A percentile compares a stretch with the other conserved stretches of the same genome.
Conservation (phyloP, 2,329 filamentous ascomycete species). For the Cucurbitaria berberidis region DNA sequence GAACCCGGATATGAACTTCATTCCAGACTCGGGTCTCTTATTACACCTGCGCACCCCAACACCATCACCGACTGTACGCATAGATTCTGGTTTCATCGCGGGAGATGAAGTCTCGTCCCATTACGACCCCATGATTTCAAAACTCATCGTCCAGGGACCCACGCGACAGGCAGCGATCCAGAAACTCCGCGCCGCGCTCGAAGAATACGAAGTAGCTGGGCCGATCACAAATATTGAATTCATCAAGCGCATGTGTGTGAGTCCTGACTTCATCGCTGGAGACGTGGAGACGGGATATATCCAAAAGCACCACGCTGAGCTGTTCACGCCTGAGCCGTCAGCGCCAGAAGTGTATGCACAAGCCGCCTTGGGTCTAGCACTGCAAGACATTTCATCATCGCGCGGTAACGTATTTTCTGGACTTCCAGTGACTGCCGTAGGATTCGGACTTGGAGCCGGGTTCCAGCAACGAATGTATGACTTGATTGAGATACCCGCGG, state of each 20-base stretch:
- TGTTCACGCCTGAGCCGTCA: conserved; percentile 71
- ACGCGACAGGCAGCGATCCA: conserved; percentile 81
- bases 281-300: conserved; percentile 97
- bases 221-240: conserved; percentile 97
- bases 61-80: conserved; percentile 74
- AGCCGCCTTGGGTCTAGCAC: conserved; percentile 78
- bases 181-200: conserved; percentile 79
- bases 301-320: conserved; percentile 79
- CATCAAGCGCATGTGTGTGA: conserved; percentile 83
- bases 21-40: conserved; percentile 89
- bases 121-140: conserved; percentile 99
- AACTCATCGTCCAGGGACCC: conserved; percentile 87
- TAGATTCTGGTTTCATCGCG: conserved; percentile 90
- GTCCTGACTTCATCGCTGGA: conserved; percentile 80
- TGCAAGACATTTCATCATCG: conserved; percentile 48
- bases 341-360: conserved; percentile 81
- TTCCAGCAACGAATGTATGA: conserved; percentile 69
- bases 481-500: conserved; percentile 56
- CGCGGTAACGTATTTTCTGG: conserved; percentile 51
- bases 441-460: conserved; percentile 62
- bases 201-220: conserved; percentile 90
- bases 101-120: conserved; percentile 92
- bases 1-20: conserved; percentile 87
- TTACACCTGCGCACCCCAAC: conserved; percentile 79
- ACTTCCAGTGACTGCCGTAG: conserved; percentile 49